Percentiles rank a stretch among this genome's conserved stretches.
Evolutionary conservation across 306 rosid genomes (phyloP).

Genomic region (Begonia masoniana): DNA sequence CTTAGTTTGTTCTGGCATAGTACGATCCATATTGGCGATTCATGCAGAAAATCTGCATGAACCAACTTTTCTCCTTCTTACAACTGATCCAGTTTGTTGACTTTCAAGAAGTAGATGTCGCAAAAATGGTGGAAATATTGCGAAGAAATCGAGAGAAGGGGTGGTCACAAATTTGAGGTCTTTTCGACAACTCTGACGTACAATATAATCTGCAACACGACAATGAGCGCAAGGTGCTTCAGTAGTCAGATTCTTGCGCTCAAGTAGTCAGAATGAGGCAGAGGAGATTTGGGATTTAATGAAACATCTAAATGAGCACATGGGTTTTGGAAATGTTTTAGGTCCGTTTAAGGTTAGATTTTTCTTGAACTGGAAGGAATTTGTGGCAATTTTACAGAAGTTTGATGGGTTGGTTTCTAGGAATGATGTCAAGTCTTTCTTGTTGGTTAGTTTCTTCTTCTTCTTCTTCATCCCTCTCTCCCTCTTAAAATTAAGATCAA

Average conservation of each 20-base stretch:
- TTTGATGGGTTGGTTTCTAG: constrained; percentile 38
- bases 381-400: constrained; percentile 10
- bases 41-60: constrained; percentile 45
- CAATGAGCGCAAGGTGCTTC: constrained; percentile 30
- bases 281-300: constrained; percentile 24
- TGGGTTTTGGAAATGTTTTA: constrained; percentile 45
- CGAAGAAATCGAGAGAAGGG: constrained; percentile 7
- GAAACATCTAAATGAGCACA: constrained; percentile 18
- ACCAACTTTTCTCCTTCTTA: constrained; percentile 28
- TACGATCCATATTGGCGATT: constrained; percentile 50
- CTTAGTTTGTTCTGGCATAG: constrained; percentile 29
- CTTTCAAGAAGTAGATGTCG: constrained; percentile 21
- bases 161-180: constrained; percentile 17
- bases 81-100: constrained; percentile 17
- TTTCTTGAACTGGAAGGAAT: constrained; percentile 35
- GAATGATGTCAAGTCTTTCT: constrained; percentile 46
- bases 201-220: constrained; percentile 37
- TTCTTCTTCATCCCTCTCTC: neutral
- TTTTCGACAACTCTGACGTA: constrained; percentile 28
- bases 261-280: constrained; percentile 21
- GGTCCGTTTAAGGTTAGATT: constrained; percentile 46
- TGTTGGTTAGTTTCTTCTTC: constrained; percentile 29
- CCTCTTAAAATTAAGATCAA: neutral
- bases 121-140: constrained; percentile 19
- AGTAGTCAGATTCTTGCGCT: no score